Base-by-base conservation (phyloP, 2,329 filamentous ascomycete genomes). In the Ascochyta rabiei region DNA sequence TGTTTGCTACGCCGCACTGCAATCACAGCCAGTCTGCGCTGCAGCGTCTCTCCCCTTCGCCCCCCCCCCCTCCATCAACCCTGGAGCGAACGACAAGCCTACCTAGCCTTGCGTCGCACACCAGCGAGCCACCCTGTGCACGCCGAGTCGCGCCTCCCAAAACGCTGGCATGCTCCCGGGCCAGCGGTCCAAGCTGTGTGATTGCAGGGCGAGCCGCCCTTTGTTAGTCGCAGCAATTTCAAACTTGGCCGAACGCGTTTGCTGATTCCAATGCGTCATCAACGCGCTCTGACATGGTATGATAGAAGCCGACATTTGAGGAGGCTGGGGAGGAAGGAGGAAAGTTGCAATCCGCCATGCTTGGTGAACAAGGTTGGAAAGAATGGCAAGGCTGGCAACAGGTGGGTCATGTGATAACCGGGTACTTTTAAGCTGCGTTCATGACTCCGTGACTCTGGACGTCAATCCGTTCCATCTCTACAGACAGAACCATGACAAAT, bases 191-290 rank as follows among this genome's bases (percentile, higher is more conserved):
- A 9, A 34, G 8, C 15, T 8, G 10, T 16, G 31, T 34, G 31
- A 34, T 34, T 34, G 31, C 31, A 34, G 35, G 40, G 12, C 40
- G 23, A 18, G 52, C 31, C 30, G 24, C 37, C 41, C 52, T 50
- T 50, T 47, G 46, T 55, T 55, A 50, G 31, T 50, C 50, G 52
- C 51, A 47, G 46, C 42, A 47, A 50, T 46, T 19, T 46, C 46
- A 42, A 41, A 30, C 16, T 41, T 55, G 30, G 46, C 46, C 46
- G 52, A 39, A 56, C 53, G 53, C 53, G 53, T 56, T 56, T 56
- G 48, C 52, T 56, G 53, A 56, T 37, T 10, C n/a, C 15, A 48
- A 33, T 56, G 48, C 53, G 53, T 56, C 53, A 56, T 56, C 53
- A 40, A 35, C 53, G 43, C 48, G 48, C 42, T 48, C 42, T 44